Evolutionary conservation across 345 rosid species (phyloP).

Genomic region (Eucalyptus sideroxylon): DNA sequence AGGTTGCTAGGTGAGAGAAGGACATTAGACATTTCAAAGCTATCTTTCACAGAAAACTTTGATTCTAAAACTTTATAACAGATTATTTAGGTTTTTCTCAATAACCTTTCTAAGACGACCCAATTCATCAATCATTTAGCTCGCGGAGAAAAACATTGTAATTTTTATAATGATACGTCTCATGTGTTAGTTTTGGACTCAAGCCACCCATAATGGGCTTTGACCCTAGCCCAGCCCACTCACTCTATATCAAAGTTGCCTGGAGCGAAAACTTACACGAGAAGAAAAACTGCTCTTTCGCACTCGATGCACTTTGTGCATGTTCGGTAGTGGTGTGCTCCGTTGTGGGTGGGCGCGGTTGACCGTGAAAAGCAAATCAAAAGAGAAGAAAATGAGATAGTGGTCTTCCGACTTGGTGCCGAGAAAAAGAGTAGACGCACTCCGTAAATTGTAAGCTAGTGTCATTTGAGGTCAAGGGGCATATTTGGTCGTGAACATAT

Average conservation of each 20-base stretch:
- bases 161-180: not conserved
- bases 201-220: not conserved
- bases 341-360: not conserved
- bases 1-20: not conserved
- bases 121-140: not conserved
- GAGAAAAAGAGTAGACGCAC: not conserved
- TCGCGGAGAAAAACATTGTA: not conserved
- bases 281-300: not conserved
- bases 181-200: not conserved
- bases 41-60: not conserved
- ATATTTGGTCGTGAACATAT: not conserved
- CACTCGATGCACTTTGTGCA: not conserved
- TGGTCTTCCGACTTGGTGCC: not conserved
- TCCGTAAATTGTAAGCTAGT: not conserved
- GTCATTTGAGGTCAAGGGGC: not conserved
- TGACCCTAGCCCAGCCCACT: not conserved
- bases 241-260: not conserved
- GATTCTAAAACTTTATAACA: not conserved
- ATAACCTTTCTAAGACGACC: not conserved
- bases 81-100: not conserved
- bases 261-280: not conserved
- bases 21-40: not conserved
- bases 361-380: not conserved
- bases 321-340: not conserved
- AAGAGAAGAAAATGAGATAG: not conserved